Percentiles rank a stretch among this genome's conserved stretches.
These are phyloP conservation scores for Diplosphaera chodatii DNA, from an alignment of 139 green algal genomes.

Conservation along the genomic window DNA sequence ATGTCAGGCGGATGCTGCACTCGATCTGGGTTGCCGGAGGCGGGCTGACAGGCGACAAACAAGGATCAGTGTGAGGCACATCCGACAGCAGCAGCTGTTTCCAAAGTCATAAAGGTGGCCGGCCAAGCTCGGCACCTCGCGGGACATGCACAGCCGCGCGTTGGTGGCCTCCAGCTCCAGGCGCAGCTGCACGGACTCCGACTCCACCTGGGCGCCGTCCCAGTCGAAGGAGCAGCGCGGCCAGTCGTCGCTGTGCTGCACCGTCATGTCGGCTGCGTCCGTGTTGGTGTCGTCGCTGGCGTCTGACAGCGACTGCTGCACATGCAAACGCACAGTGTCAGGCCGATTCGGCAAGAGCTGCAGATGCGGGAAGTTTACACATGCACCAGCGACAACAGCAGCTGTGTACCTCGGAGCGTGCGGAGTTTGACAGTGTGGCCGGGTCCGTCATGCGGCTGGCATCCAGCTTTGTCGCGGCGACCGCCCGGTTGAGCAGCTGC, in stretches of 20 bases:
- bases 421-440: too few relatives aligned
- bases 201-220: background rate
- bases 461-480: background rate
- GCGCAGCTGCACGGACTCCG: background rate
- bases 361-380: too few relatives aligned
- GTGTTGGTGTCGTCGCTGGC: background rate
- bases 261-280: background rate
- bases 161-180: background rate
- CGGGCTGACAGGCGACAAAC: too few relatives aligned
- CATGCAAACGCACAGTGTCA: too few relatives aligned
- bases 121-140: background rate
- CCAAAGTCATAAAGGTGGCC: too few relatives aligned
- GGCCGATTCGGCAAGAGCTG: too few relatives aligned
- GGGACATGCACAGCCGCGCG: background rate
- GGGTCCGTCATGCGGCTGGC: too few relatives aligned
- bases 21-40: too few relatives aligned
- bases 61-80: too few relatives aligned
- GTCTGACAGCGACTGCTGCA: background rate
- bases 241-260: background rate
- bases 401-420: too few relatives aligned
- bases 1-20: background rate
- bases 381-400: too few relatives aligned
- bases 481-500: background rate
- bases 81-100: too few relatives aligned
- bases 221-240: background rate